Base-by-base conservation (phyloP, 1,284 basidiomycete species). In the Agroathelia rolfsii region DNA sequence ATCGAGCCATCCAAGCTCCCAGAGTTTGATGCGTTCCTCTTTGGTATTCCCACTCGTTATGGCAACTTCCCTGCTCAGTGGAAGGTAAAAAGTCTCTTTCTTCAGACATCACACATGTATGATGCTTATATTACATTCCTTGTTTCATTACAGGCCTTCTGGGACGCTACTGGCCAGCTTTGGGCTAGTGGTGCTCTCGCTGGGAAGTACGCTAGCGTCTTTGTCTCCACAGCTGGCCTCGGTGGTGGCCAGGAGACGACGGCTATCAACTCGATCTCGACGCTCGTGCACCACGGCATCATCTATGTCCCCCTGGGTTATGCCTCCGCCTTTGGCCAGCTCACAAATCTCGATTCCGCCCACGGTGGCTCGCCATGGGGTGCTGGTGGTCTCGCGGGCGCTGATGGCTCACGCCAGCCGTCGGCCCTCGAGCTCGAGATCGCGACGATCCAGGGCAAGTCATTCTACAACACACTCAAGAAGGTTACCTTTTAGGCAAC, bases 251-350 rank as follows among this genome's bases (percentile, higher is more conserved):
- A 86, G 49, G 82, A 85, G 53, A 52, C 70, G 15, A 90, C 88
- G 24, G 62, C 66, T 20, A 42, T 78, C 40, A 72, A 68, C 47
- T 54, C 69, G 26, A 42, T 90, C 33, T 85, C 85, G 15, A 85
- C 80, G 29, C 63, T 90, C 42, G 62, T 69, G 13, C 88, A 93
- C 59, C 87, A 89, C 50, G 85, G 85, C 21, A 67, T 87, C 43
- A 64, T 73, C 52, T 87, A 64, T 52, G 82, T 89, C 6, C 86
- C 87, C 16, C 62, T 88, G 36, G 88, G 86, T 10, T 92, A 87
- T 63, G 64, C 68, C 27, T 50, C 65, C 40, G 47, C 66, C 3
- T 76, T 75, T 37, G 49, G 58, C 2, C 69, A 76, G 49, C 52
- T 88, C 41, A 57, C 71, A 23, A 69, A 73, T 58, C 37, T 83